Percentiles rank a stretch among this genome's conserved stretches.
These are phyloP conservation scores for Aspergillus steynii DNA, from an alignment of 495 filamentous ascomycete species.

Conservation along the genomic window DNA sequence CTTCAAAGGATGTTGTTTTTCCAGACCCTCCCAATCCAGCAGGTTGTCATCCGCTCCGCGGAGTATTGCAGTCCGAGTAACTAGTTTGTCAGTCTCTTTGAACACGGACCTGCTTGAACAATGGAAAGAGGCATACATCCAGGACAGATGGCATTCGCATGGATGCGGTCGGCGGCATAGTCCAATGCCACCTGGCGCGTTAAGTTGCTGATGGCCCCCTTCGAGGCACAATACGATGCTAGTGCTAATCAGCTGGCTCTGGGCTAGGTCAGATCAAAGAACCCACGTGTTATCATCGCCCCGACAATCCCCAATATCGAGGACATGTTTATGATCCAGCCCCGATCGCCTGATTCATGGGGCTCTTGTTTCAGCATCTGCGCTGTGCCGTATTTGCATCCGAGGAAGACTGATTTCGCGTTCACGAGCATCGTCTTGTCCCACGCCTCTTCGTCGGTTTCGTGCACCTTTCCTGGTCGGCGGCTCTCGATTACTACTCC, in stretches of 20 bases:
- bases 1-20: slow-evolving; percentile 35
- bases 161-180: slow-evolving; percentile 50
- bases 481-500: slow-evolving; percentile 34
- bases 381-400: slow-evolving; percentile 44
- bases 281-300: slow-evolving; percentile 12
- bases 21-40: slow-evolving; percentile 14
- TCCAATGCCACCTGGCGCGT: slow-evolving; percentile 51
- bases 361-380: slow-evolving; percentile 55
- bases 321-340: slow-evolving; percentile 56
- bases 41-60: slow-evolving; percentile 6
- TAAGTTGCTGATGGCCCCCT: slow-evolving; percentile 48
- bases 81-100: slow-evolving; percentile 11
- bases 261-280: neutral
- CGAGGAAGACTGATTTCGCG: slow-evolving; percentile 46
- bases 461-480: slow-evolving; percentile 27
- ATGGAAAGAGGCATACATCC: slow-evolving; percentile 35
- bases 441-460: slow-evolving; percentile 35
- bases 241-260: neutral
- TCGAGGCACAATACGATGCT: slow-evolving; percentile 50
- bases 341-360: slow-evolving; percentile 40
- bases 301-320: slow-evolving; percentile 45
- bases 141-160: slow-evolving; percentile 56
- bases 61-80: slow-evolving; percentile 28
- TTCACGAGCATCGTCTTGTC: slow-evolving; percentile 47
- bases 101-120: neutral